These are phyloP conservation scores for Saccharomycopsis babjevae DNA, from an alignment of 805 yeast genomes.

Conservation along the genomic window DNA sequence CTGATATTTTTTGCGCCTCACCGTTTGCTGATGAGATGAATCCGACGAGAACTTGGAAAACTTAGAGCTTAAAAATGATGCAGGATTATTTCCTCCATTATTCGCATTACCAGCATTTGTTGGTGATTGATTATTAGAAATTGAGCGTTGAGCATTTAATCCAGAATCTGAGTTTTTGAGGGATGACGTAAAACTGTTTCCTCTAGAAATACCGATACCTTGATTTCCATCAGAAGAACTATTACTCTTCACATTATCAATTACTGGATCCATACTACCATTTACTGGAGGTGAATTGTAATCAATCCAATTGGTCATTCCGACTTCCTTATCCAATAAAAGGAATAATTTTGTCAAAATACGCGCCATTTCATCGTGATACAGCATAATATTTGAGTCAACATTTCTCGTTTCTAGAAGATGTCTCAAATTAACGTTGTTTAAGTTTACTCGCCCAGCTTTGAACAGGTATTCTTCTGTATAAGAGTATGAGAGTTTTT, in stretches of 20 bases:
- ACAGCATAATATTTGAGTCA: slow-evolving; percentile 18
- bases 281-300: slow-evolving; percentile 19
- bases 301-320: slow-evolving; percentile 31
- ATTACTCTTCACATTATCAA: slow-evolving; percentile 22
- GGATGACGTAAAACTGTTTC: background rate
- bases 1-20: slow-evolving; percentile 20
- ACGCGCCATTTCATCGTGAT: slow-evolving; percentile 63
- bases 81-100: background rate
- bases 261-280: slow-evolving; percentile 27
- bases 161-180: background rate
- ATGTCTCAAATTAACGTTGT: slow-evolving; percentile 10
- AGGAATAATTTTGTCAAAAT: slow-evolving; percentile 45
- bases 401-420: slow-evolving; percentile 11
- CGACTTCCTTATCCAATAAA: slow-evolving; percentile 51
- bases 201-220: slow-evolving; percentile 2
- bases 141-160: background rate
- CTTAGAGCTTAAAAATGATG: background rate
- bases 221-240: background rate
- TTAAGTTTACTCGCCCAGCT: slow-evolving; percentile 1
- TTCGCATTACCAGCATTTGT: slow-evolving; percentile 1
- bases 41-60: slow-evolving; percentile 11
- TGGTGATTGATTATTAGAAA: background rate
- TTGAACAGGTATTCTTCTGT: slow-evolving; percentile 18
- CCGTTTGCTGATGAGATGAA: slow-evolving; percentile 10
- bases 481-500: slow-evolving; percentile 12